These are phyloP conservation scores for Candida quercuum DNA, from an alignment of 805 yeast species.

Conservation along the genomic window DNA sequence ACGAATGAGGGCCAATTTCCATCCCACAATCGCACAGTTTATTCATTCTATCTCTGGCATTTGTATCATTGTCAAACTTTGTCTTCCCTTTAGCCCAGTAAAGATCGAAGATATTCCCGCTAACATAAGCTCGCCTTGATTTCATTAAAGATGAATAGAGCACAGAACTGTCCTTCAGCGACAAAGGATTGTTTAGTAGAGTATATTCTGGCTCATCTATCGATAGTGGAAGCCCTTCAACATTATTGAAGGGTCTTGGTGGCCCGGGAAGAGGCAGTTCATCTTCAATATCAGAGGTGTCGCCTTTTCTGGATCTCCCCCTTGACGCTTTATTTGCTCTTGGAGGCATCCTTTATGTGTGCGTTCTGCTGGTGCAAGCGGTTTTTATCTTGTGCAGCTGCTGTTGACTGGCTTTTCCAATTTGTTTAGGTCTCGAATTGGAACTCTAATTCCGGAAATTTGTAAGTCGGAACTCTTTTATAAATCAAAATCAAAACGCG, in stretches of 20 bases:
- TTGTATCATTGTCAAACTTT: slow-evolving; percentile 35
- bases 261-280: slow-evolving; percentile 21
- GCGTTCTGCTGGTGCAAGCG: neutral
- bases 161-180: slow-evolving; percentile 68
- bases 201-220: slow-evolving; percentile 57
- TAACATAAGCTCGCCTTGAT: slow-evolving; percentile 65
- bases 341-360: slow-evolving; percentile 17
- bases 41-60: slow-evolving; percentile 82
- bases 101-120: slow-evolving; percentile 64
- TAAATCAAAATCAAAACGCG: neutral
- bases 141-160: slow-evolving; percentile 64
- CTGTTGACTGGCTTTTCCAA: neutral
- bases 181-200: slow-evolving; percentile 57
- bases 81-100: slow-evolving; percentile 72
- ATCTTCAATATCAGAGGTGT: slow-evolving; percentile 22
- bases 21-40: slow-evolving; percentile 74
- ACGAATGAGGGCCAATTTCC: slow-evolving; percentile 77
- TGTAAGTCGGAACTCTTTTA: neutral
- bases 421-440: too few relatives aligned
- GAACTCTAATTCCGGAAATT: neutral
- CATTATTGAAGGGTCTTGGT: slow-evolving; percentile 56
- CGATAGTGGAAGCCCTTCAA: slow-evolving; percentile 66
- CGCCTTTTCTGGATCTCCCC: slow-evolving; percentile 15
- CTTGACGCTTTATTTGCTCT: slow-evolving; percentile 15
- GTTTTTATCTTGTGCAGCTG: too few relatives aligned